These are phyloP conservation scores for Vaccinium macrocarpon DNA, from an alignment of 148 eudicot genomes.

Conservation along the genomic window DNA sequence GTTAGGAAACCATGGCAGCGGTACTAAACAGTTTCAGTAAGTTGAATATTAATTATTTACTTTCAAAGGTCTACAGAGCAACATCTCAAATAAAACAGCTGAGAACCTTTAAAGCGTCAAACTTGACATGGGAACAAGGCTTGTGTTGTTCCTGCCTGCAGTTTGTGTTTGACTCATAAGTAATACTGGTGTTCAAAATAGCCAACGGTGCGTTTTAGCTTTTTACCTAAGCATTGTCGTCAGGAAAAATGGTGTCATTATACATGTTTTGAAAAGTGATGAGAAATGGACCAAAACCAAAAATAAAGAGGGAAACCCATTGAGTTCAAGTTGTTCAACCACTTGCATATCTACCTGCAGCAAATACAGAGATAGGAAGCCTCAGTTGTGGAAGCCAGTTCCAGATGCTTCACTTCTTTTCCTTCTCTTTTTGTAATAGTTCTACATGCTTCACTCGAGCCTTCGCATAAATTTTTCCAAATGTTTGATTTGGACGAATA, in stretches of 20 bases:
- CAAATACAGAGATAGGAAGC: neutral
- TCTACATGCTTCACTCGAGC: neutral
- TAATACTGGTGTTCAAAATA: neutral
- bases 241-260: neutral
- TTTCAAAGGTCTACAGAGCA: neutral
- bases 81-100: neutral
- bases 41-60: neutral
- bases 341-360: neutral
- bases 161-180: neutral
- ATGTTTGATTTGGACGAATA: neutral
- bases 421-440: neutral
- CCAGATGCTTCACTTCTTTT: neutral
- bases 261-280: neutral
- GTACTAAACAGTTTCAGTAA: neutral
- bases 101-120: neutral
- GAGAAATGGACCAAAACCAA: neutral
- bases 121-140: constrained; percentile 1
- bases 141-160: neutral
- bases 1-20: neutral
- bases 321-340: too few relatives aligned
- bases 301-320: neutral
- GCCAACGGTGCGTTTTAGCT: neutral
- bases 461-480: neutral
- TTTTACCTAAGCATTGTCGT: neutral
- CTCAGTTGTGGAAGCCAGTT: neutral